phyloP scores from a whole-genome alignment of 164 flowering plant species.

The Malania oleifera region DNA sequence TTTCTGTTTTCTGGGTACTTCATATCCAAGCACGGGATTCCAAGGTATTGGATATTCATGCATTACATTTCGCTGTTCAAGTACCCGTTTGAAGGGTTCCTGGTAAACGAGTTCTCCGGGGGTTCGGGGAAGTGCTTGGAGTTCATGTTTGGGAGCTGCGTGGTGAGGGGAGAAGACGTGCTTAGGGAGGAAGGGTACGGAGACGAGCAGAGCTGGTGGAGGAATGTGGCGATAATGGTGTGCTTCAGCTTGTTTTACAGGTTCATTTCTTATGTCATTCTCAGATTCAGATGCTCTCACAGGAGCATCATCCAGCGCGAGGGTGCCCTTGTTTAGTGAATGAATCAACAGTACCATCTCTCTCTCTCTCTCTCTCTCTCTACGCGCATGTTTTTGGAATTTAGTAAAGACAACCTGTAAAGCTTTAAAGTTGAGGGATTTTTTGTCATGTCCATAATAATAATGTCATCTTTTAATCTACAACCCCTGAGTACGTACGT shows the following conservation, averaged over 20 bases:
- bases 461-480: too few species aligned
- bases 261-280: conserved; percentile 75
- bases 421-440: too few species aligned
- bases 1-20: conserved; percentile 94
- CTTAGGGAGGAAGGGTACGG: conserved; percentile 73
- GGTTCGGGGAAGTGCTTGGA: conserved; percentile 63
- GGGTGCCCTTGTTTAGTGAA: conserved; percentile 9
- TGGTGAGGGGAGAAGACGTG: conserved; percentile 68
- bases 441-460: too few species aligned
- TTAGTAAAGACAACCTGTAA: background rate
- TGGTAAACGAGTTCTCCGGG: conserved; percentile 88
- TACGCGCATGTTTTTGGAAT: background rate
- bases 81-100: conserved; percentile 93
- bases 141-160: conserved; percentile 61
- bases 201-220: conserved; percentile 68
- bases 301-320: conserved; percentile 36
- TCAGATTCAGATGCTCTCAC: conserved; percentile 72
- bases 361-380: background rate
- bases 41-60: conserved; percentile 84
- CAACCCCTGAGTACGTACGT: too few species aligned
- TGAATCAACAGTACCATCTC: background rate
- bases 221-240: conserved; percentile 66
- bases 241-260: conserved; percentile 79
- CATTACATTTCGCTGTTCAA: conserved; percentile 85
- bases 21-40: conserved; percentile 71